Evolutionary conservation across 257 asterid genomes (phyloP), one percentile per base, ranked within the genome.

Genomic region (Ocimum tenuiflorum): DNA sequence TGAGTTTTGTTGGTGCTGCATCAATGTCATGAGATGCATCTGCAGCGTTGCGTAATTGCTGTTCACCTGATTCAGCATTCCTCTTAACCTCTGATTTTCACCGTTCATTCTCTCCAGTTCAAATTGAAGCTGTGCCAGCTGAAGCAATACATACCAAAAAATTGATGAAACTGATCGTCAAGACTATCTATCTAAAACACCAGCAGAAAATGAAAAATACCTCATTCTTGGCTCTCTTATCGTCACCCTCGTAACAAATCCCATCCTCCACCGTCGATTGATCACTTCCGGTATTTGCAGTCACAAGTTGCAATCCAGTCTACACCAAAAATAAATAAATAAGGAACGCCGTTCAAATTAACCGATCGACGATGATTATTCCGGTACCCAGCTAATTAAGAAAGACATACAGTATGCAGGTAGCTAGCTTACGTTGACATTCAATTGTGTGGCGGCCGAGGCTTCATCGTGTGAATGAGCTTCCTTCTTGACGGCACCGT

Each of bases 281-380:
- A 73, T 90, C 99, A 51, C 95, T 88, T 35, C 95, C 83, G 2
- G 95, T 73, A 66, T 94, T 86, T 3, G 80, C 78, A 29, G 80
- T 88, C 73, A 90, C 89, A 49, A 94, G 94, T 63, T 94, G 96
- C 84, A 94, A 78, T 36, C 96, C 97, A 57, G 91, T 94, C 99
- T 94, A 71, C 35, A 77, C n/a, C 20, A 6, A 12, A 1, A 10
- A 7, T 3, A 4, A 6, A 23, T 48, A 60, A 19, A 0, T 9
- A 7, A 20, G 15, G 15, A 29, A 68, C 27, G 11, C 31, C 2
- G 31, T 1, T 27, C 31, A 27, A 2, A 2, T 2, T 23, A 27
- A 38, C 10, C 27, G 12, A 36, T 3, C 1, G 9, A 27, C 4
- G 31, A 27, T 1, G 2, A 27, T 27, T 2, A 15, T 15, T 24